Evolutionary conservation across 2,329 filamentous ascomycete genomes (phyloP).

Genomic region (Didymella glomerata): DNA sequence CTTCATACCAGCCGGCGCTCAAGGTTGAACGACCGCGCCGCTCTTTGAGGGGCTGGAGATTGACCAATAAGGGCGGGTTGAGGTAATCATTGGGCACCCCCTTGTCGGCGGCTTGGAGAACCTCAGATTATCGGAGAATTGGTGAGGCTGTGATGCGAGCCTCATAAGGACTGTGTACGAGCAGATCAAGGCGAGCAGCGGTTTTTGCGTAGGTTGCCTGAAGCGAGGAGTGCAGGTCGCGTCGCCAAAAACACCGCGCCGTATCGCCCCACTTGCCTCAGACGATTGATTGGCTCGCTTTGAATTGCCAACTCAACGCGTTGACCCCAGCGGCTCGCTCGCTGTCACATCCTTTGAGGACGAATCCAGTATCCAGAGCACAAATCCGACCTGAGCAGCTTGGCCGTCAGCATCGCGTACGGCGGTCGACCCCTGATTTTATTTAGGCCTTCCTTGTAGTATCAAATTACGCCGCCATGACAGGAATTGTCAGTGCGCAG

Average conservation of each 20-base stretch:
- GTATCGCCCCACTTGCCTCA: not conserved
- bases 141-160: not conserved
- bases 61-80: not conserved
- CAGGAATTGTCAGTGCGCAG: not conserved
- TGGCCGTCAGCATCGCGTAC: not conserved
- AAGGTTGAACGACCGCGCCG: not conserved
- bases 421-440: not conserved
- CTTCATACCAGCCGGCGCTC: slow-evolving; percentile 6
- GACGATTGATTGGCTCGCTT: not conserved
- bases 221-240: not conserved
- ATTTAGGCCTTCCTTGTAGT: not conserved
- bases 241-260: not conserved
- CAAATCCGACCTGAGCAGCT: not conserved
- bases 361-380: not conserved
- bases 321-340: not conserved
- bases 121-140: not conserved
- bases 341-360: not conserved
- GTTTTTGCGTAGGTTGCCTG: not conserved
- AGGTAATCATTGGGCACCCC: not conserved
- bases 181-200: not conserved
- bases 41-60: not conserved
- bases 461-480: not conserved
- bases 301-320: not conserved
- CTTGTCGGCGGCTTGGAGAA: not conserved
- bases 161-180: not conserved